A percentile compares a stretch with the other conserved stretches of the same genome.
phyloP scores from a whole-genome alignment of 495 filamentous ascomycete species.

The Penicillium soppii region DNA sequence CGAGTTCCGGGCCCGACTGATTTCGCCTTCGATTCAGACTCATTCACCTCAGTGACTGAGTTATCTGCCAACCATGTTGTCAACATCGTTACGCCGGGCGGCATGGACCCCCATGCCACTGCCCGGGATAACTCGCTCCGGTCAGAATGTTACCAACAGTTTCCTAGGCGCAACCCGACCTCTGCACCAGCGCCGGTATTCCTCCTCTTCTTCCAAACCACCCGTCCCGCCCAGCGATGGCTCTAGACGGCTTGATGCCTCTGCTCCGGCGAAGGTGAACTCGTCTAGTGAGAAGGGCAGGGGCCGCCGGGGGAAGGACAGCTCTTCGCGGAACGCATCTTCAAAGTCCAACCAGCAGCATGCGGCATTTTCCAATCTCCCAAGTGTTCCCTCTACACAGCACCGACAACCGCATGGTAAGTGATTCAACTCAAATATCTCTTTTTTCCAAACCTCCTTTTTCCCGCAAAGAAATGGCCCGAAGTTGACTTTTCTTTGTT shows the following conservation, averaged over 20 bases:
- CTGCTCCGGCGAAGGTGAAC: constrained; percentile 44
- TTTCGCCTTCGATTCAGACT: constrained; percentile 42
- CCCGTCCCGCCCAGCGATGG: constrained; percentile 47
- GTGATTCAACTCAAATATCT: constrained; percentile 18
- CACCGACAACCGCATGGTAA: constrained; percentile 72
- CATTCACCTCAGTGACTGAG: constrained; percentile 29
- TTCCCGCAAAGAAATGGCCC: not conserved
- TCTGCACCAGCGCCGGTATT: constrained; percentile 54
- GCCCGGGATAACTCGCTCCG: constrained; percentile 33
- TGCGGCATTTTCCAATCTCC: constrained; percentile 57
- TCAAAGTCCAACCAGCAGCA: constrained; percentile 39
- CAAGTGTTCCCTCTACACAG: constrained; percentile 82
- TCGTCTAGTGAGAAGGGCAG: constrained; percentile 39
- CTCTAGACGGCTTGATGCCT: constrained; percentile 39
- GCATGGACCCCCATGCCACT: constrained; percentile 40
- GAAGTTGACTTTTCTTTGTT: constrained; percentile 6
- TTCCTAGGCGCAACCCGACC: constrained; percentile 32
- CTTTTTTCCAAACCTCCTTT: not conserved
- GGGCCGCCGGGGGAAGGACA: constrained; percentile 39
- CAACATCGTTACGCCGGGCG: constrained; percentile 49
- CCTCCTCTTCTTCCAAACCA: constrained; percentile 53
- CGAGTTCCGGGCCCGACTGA: constrained; percentile 37
- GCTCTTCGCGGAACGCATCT: constrained; percentile 31
- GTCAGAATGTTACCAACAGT: constrained; percentile 31
- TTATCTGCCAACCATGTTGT: constrained; percentile 43